Conservation (phyloP, 768 basidiomycete genomes). For the Sistotremastrum suecicum region DNA sequence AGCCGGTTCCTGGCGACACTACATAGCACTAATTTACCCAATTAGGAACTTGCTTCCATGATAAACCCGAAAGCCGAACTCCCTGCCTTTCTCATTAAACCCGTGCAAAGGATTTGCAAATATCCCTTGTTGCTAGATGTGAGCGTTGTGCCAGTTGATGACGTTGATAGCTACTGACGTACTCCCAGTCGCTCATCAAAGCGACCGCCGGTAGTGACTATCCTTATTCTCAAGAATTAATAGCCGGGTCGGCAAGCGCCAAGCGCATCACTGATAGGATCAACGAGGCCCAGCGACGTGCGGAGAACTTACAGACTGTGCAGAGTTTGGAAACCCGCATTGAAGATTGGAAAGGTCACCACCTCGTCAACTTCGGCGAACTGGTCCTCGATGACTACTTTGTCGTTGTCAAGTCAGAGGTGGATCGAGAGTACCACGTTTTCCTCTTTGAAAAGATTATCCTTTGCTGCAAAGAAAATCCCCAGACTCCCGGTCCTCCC, state of each 20-base stretch:
- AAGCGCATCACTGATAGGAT: conserved; percentile 92
- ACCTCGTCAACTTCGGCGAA: conserved; percentile 85
- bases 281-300: conserved; percentile 86
- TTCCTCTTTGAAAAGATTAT: conserved; percentile 99
- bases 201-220: conserved; percentile 49
- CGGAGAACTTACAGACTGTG: conserved; percentile 85
- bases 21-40: conserved; percentile 9
- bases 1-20: conserved; percentile 6
- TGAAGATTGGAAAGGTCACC: conserved; percentile 99
- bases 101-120: conserved; percentile 96
- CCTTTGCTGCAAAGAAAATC: conserved; percentile 91
- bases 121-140: conserved; percentile 91
- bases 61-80: conserved; percentile 88
- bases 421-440: conserved; percentile 95
- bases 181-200: conserved; percentile 55
- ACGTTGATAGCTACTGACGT: conserved; percentile 7
- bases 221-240: conserved; percentile 65
- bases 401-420: conserved; percentile 88
- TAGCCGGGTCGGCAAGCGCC: conserved; percentile 69
- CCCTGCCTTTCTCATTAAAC: conserved; percentile 95
- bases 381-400: conserved; percentile 92
- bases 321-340: conserved; percentile 75
- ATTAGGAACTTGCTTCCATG: conserved; percentile 63
- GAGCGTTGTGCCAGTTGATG: conserved; percentile 18
- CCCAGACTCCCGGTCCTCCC: conserved; percentile 38